These are phyloP conservation scores for Pterocarpus santalinus DNA, from an alignment of 306 rosid species.

Conservation along the genomic window DNA sequence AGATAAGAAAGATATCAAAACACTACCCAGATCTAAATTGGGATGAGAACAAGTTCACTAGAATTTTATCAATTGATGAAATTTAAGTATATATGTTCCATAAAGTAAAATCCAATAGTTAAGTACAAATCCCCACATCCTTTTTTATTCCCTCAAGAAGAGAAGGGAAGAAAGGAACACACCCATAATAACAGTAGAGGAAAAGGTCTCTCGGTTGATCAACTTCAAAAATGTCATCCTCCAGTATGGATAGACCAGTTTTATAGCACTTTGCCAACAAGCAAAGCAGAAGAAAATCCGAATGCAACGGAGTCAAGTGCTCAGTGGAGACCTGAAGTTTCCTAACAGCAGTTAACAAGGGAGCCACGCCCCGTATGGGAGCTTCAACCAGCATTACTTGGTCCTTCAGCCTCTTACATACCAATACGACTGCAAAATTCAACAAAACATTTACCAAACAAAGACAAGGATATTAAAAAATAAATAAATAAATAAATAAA, in stretches of 20 bases:
- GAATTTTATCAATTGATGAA: not conserved
- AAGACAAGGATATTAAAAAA: not conserved
- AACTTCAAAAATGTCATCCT: constrained; percentile 77
- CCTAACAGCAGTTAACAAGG: constrained; percentile 74
- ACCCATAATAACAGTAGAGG: constrained; percentile 98
- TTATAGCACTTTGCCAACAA: constrained; percentile 85
- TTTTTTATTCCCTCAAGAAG: not conserved
- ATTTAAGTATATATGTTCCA: not conserved
- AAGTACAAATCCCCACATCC: not conserved
- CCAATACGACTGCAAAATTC: constrained; percentile 67
- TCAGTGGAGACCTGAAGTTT: constrained; percentile 77
- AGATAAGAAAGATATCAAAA: not conserved
- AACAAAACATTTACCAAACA: not conserved
- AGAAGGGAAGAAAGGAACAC: constrained; percentile 45
- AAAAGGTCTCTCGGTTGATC: constrained; percentile 92
- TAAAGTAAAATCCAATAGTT: constrained; percentile 2
- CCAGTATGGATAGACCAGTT: constrained; percentile 80
- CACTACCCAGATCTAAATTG: not conserved
- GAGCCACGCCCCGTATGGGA: constrained; percentile 92
- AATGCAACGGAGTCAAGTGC: constrained; percentile 82
- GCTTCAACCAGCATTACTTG: constrained; percentile 74
- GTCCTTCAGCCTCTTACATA: constrained; percentile 85
- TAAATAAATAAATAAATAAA: not conserved
- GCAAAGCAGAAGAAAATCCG: constrained; percentile 90
- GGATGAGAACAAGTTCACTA: not conserved